A percentile compares a stretch with the other conserved stretches of the same genome.
phyloP scores from a whole-genome alignment of 2,329 filamentous ascomycete species.

The Orbilia oligospora region DNA sequence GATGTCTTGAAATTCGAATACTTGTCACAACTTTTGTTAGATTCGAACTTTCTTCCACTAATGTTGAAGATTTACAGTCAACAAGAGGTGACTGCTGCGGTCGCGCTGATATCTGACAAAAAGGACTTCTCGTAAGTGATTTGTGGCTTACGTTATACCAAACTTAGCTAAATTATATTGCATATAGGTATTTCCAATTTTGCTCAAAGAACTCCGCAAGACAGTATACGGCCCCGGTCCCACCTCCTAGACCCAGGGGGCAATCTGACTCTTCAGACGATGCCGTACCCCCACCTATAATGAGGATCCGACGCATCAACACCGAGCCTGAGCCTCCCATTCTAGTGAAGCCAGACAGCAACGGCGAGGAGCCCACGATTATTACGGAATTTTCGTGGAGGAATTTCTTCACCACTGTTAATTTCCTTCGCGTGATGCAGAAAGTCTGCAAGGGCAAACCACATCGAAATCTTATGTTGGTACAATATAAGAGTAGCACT shows the following conservation, averaged over 20 bases:
- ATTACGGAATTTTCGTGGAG: constrained; percentile 93
- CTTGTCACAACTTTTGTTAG: constrained; percentile 89
- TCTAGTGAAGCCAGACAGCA: constrained; percentile 58
- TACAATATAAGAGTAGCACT: constrained; percentile 94
- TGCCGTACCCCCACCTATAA: constrained; percentile 85
- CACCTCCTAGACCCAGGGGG: constrained; percentile 60
- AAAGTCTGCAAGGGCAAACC: constrained; percentile 97
- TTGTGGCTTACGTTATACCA: not conserved
- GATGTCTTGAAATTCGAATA: constrained; percentile 97
- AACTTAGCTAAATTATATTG: not conserved
- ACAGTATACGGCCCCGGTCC: constrained; percentile 45
- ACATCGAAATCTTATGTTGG: constrained; percentile 91
- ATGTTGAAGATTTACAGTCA: constrained; percentile 94
- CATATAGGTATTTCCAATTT: constrained; percentile 87
- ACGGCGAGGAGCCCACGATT: constrained; percentile 71
- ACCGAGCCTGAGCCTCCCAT: constrained; percentile 64
- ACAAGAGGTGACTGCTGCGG: constrained; percentile 81
- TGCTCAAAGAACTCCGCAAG: constrained; percentile 76
- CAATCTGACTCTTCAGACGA: constrained; percentile 73
- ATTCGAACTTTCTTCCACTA: constrained; percentile 94
- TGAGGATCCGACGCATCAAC: constrained; percentile 73
- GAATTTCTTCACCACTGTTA: constrained; percentile 95
- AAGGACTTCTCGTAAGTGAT: constrained; percentile 54
- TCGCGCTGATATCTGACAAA: constrained; percentile 61
- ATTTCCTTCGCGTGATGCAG: constrained; percentile 94